Evolutionary conservation across 371 early-diverging fungal species (phyloP).

Genomic region (Sporodiniella umbellata): DNA sequence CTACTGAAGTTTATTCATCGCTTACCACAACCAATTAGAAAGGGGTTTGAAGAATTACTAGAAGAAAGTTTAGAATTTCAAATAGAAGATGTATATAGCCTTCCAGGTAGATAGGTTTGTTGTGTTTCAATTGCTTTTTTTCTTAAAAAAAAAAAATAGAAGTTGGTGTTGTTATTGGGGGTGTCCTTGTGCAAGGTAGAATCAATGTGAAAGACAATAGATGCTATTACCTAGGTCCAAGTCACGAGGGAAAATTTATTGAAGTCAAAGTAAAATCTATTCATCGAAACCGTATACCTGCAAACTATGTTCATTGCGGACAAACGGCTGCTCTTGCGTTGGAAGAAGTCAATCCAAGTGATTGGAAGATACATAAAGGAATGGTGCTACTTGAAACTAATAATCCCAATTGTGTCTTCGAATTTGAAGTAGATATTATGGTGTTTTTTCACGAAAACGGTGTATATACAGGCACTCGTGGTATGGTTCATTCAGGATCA

Average conservation of each 20-base stretch:
- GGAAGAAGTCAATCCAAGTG: slow-evolving; percentile 20
- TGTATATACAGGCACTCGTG: slow-evolving; percentile 68
- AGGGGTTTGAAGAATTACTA: slow-evolving; percentile 32
- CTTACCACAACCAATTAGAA: slow-evolving; percentile 48
- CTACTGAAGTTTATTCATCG: slow-evolving; percentile 74
- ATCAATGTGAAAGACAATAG: slow-evolving; percentile 29
- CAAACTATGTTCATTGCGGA: slow-evolving; percentile 71
- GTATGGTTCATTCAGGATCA: slow-evolving; percentile 89
- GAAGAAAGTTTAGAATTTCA: slow-evolving; percentile 72
- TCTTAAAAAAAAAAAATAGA: slow-evolving; percentile 21
- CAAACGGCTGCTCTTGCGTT: slow-evolving; percentile 85
- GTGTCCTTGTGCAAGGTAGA: slow-evolving; percentile 50
- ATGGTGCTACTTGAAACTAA: slow-evolving; percentile 76
- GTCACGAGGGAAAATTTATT: slow-evolving; percentile 49
- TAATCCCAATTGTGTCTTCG: slow-evolving; percentile 51
- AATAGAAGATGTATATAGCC: slow-evolving; percentile 83
- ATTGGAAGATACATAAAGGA: slow-evolving; percentile 71
- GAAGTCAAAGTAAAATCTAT: slow-evolving; percentile 70
- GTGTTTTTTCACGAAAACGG: slow-evolving; percentile 78
- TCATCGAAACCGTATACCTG: slow-evolving; percentile 82
- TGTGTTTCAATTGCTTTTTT: not conserved
- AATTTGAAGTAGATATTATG: slow-evolving; percentile 86
- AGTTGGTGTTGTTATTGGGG: slow-evolving; percentile 55
- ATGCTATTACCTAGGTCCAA: slow-evolving; percentile 53
- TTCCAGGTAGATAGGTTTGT: slow-evolving; percentile 63